Percentiles rank a stretch among this genome's conserved stretches.
phyloP scores from a whole-genome alignment of 1,284 basidiomycete species.

The Rhodotorula sp. region DNA sequence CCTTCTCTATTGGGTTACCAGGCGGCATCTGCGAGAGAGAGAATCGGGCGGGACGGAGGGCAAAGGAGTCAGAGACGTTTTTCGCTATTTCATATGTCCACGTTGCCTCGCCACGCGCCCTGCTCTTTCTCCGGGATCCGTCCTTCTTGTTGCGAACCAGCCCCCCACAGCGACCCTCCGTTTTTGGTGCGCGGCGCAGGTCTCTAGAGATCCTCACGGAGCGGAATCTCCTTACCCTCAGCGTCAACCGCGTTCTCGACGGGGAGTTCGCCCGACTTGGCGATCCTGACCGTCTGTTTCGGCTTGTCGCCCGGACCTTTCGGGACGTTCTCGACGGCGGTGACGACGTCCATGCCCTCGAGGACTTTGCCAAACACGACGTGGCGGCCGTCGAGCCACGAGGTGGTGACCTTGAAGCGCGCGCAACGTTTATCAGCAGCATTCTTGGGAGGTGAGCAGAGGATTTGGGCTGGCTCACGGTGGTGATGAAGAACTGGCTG shows the following conservation, averaged over 20 bases:
- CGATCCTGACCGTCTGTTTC: slow-evolving; percentile 68
- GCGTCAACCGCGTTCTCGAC: slow-evolving; percentile 62
- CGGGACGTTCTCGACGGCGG: slow-evolving; percentile 66
- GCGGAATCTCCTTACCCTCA: slow-evolving; percentile 80
- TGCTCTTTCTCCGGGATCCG: background rate
- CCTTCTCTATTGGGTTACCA: too few species aligned
- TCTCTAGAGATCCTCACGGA: slow-evolving; percentile 81
- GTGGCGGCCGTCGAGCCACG: slow-evolving; percentile 46
- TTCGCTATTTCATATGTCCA: background rate
- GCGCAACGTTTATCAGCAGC: too few species aligned
- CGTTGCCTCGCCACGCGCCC: background rate
- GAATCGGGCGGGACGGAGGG: too few species aligned
- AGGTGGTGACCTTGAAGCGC: background rate
- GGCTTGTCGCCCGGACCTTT: slow-evolving; percentile 72
- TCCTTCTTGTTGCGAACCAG: background rate
- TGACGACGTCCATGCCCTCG: slow-evolving; percentile 83
- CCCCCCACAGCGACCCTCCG: background rate
- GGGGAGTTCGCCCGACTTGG: slow-evolving; percentile 68
- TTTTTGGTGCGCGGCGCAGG: too few species aligned
- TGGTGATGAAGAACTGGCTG: slow-evolving; percentile 70
- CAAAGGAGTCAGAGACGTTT: too few species aligned
- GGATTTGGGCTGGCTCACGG: slow-evolving; percentile 54
- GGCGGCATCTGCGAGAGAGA: too few species aligned
- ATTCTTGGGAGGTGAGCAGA: too few species aligned
- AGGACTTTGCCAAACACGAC: slow-evolving; percentile 81